Conservation (phyloP, 129 eudicot genomes). For the Pittosporum tobira region DNA sequence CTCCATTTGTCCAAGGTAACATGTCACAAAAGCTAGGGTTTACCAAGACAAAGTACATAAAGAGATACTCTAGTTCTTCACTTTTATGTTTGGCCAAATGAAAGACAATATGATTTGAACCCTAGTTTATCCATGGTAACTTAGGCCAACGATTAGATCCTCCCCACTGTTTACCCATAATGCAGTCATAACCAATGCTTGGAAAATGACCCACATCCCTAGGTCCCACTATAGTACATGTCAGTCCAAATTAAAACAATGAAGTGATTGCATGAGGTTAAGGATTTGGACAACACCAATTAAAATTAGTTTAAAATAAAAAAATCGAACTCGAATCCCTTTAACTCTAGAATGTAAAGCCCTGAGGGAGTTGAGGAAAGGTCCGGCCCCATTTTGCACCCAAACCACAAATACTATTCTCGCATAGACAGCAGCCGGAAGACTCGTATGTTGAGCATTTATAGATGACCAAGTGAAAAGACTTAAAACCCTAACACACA, state of each 20-base stretch:
- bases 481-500: conserved; percentile 47
- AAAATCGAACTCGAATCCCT: background rate
- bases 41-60: no score
- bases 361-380: background rate
- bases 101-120: no score
- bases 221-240: background rate
- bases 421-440: conserved; percentile 90
- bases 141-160: background rate
- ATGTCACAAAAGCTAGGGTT: background rate
- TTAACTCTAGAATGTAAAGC: background rate
- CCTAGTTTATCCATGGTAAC: no score
- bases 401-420: conserved; percentile 76
- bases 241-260: background rate
- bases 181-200: background rate
- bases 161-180: background rate
- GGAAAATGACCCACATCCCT: background rate
- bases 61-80: background rate
- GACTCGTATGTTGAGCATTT: conserved; percentile 38
- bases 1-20: conserved; percentile 17
- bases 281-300: background rate
- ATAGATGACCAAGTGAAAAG: conserved; percentile 32
- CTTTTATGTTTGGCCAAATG: no score
- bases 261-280: background rate
- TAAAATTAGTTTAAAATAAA: background rate
- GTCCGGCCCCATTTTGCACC: conserved; percentile 42